Evolutionary conservation across 108 stramenopile genomes (phyloP), one percentile per base, ranked within the genome.

Genomic region (Fragilaria radians): DNA sequence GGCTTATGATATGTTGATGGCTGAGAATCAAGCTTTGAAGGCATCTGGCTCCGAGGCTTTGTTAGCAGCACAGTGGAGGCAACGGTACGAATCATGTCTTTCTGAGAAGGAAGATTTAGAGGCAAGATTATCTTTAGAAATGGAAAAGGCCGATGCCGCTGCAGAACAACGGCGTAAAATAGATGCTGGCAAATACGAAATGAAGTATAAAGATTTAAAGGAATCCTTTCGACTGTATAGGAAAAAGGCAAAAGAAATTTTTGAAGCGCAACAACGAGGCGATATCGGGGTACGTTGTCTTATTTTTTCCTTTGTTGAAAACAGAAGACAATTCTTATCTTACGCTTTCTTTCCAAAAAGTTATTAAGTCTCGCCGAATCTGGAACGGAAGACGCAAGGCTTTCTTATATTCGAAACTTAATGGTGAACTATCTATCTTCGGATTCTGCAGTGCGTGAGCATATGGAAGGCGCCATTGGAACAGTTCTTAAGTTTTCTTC

Each of bases 201-300:
- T 53, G 66, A 94, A 94, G 59, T 94, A 94, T 63, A 71, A 82
- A 24, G 88, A 90, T 75, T 69, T 94, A 68, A 90, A 89, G 71
- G 93, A 94, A 62, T 86, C 85, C 42, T 94, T 89, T 72, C 74
- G 87, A 57, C 47, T 94, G 18, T 94, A 94, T 66, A 77, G 93
- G 14, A 90, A 88, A 62, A 90, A 89, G 71, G 93, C 93, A 17
- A 94, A 94, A 73, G 89, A 90, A 70, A 87, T 94, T 52, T 94
- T 94, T 49, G 83, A 88, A 52, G 78, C 88, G 1, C 86, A 88
- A 60, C 82, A 85, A 53, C 70, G 65, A 28, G 82, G 83, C 14
- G 81, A 74, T 48, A 72, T 53, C 21, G 59, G 36, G 46, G 65
- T 65, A 57, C 25, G 68, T 61, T 4, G 27, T 27, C 48, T 29